Base-by-base conservation (phyloP, 148 eudicot species). In the Spergularia bocconei region DNA sequence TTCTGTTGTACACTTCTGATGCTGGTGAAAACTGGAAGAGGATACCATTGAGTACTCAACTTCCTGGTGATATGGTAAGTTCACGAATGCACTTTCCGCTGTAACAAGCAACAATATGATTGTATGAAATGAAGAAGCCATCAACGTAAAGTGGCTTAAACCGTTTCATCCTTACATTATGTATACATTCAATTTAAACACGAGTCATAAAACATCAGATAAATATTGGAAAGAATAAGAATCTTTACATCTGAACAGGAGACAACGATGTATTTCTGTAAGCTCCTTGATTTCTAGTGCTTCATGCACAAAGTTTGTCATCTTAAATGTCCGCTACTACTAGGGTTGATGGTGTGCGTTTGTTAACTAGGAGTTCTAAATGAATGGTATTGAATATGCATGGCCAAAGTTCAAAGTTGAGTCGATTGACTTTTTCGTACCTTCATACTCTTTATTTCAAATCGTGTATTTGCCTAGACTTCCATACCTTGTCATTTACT, bases 11-110 rank as follows among this genome's bases (percentile, higher is more conserved):
- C 84, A 90, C 98, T 79, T 75, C 91, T n/a, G 88, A 94, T 84
- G 81, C 91, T 29, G 98, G 97, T 69, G 90, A 91, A 51, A 94
- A 83, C 81, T 94, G 98, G 98, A 83, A 90, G 65, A 91, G 97
- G 71, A 87, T 91, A 70, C 98, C 98, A 23, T 73, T 94, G 80
- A 94, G 98, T 86, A 63, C 89, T 81, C 90, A 91, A 85, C 97
- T 94, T 84, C 98, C 98, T 47, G 98, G 98, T 38, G 98, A 94
- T 78, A 94, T 94, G 87, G 98, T 91, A 82, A 76, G 73, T 19
- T 53, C 39, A 13, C 39, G 38, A 60, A 15, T 19, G 10, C 25
- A 20, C 63, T 19, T 59, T 10, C 2, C 21, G 9, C 21, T 59
- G 10, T 59, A 29, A 29, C 36, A 29, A 29, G 36, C 2, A 8